phyloP scores from a whole-genome alignment of 208 protist genomes.

The Leishmania tarentolae region DNA sequence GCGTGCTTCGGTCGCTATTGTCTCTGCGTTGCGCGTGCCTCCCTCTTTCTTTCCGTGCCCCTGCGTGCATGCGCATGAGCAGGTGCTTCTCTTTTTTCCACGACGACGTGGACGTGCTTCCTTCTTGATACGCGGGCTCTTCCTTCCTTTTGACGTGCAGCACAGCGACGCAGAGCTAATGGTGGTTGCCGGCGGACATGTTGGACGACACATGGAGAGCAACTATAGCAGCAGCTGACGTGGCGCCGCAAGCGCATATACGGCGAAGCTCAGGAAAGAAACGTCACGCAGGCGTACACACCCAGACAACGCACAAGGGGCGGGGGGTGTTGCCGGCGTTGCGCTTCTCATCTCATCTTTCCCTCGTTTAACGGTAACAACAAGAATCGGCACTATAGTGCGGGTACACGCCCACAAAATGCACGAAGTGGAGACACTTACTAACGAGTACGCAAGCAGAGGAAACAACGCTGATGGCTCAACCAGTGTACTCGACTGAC shows the following conservation, averaged over 20 bases:
- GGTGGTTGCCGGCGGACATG: neutral
- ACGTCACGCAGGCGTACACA: neutral
- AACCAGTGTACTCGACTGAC: neutral
- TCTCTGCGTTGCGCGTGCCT: neutral
- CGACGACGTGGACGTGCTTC: neutral
- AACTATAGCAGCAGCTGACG: neutral
- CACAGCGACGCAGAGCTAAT: neutral
- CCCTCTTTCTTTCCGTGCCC: neutral
- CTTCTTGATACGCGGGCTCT: neutral
- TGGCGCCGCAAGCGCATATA: neutral
- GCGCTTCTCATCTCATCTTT: neutral
- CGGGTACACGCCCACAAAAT: neutral
- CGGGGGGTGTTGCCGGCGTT: neutral
- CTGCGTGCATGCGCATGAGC: neutral
- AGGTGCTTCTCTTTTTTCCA: neutral
- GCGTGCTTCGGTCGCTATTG: neutral
- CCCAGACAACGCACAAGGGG: neutral
- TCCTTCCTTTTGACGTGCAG: neutral
- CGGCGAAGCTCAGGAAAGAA: neutral
- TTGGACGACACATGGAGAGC: neutral
- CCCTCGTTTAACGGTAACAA: neutral
- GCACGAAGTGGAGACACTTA: neutral
- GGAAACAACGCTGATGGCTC: neutral
- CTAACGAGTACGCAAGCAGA: neutral
- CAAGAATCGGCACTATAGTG: neutral